A percentile compares a stretch with the other conserved stretches of the same genome.
phyloP scores from a whole-genome alignment of 805 yeast genomes.

The Myxozyma kluyveri region DNA sequence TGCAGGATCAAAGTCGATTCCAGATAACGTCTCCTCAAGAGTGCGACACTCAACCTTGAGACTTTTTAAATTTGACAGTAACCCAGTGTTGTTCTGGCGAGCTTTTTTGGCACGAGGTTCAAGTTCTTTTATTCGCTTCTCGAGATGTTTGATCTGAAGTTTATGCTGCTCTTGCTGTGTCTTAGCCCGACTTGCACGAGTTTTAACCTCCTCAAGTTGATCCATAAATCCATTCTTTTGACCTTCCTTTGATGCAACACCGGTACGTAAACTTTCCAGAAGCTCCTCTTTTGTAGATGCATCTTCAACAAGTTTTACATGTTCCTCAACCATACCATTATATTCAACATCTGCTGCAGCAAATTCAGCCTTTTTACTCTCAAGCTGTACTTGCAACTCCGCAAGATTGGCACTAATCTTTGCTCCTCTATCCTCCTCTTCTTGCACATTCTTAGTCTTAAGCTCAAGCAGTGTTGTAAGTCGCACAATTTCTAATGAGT shows the following conservation, averaged over 20 bases:
- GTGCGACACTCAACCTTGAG: constrained; percentile 38
- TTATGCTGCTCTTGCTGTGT: constrained; percentile 58
- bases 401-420: constrained; percentile 40
- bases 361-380: constrained; percentile 42
- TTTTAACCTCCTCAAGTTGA: constrained; percentile 61
- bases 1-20: constrained; percentile 47
- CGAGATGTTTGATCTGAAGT: constrained; percentile 57
- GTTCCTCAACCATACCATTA: constrained; percentile 44
- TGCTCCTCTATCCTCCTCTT: constrained; percentile 46
- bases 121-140: constrained; percentile 50
- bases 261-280: constrained; percentile 76
- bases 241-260: constrained; percentile 80
- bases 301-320: constrained; percentile 48
- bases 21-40: constrained; percentile 22
- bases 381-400: constrained; percentile 27
- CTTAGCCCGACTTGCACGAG: constrained; percentile 51
- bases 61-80: constrained; percentile 46
- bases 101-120: constrained; percentile 55
- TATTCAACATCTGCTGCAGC: constrained; percentile 47
- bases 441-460: constrained; percentile 54
- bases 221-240: constrained; percentile 72
- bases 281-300: constrained; percentile 69
- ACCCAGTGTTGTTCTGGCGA: constrained; percentile 45
- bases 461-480: constrained; percentile 62
- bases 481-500: constrained; percentile 66